These are phyloP conservation scores for Mucuna pruriens DNA, from an alignment of 306 rosid genomes.

Conservation along the genomic window DNA sequence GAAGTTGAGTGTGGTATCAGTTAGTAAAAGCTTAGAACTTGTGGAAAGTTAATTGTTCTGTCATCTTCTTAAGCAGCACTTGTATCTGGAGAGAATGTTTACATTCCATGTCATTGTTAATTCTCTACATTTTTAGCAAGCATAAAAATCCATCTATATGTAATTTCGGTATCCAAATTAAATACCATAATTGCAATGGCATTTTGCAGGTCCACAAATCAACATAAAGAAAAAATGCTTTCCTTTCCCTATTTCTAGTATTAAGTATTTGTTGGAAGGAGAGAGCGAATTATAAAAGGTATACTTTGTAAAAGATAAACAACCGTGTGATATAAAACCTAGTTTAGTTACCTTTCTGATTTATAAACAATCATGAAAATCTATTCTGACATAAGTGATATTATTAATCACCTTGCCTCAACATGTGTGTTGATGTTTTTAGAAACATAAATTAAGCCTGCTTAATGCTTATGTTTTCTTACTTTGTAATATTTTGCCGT, in stretches of 20 bases:
- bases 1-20: background rate
- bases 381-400: background rate
- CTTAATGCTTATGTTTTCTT: too few relatives aligned
- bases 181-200: background rate
- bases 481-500: too few relatives aligned
- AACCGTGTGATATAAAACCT: background rate
- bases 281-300: background rate
- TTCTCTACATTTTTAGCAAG: constrained; percentile 23
- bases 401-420: background rate
- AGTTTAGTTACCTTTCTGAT: background rate
- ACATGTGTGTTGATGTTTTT: background rate
- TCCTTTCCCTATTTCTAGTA: background rate
- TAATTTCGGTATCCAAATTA: background rate
- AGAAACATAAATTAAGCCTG: background rate
- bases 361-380: background rate
- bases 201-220: background rate
- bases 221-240: background rate
- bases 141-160: background rate
- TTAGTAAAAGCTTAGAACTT: background rate
- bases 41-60: background rate
- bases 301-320: background rate
- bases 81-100: constrained; percentile 1
- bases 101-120: background rate
- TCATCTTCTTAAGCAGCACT: background rate
- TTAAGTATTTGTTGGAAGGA: background rate